Evolutionary conservation across 805 yeast genomes (phyloP), one percentile per base, ranked within the genome.

Genomic region (Candida ovalis): DNA sequence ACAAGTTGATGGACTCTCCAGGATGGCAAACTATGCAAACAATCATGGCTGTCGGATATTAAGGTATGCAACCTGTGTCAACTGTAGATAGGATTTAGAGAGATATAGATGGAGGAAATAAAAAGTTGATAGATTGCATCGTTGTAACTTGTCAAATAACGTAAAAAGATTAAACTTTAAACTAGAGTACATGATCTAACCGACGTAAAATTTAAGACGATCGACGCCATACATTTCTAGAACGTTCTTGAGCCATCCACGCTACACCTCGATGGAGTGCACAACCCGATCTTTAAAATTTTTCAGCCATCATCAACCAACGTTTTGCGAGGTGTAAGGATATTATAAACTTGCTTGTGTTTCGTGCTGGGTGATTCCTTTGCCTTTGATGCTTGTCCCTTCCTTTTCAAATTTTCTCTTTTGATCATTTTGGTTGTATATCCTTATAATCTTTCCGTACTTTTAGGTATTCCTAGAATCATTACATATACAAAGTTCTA

Each of bases 11-110:
- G 22, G 82, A 84, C 51, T 64, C 78, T 23, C 82, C 86, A 0
- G 94, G 94, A 1, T 89, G 96, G 96, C 86, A 83, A 73, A 86
- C 96, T 1, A 68, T 89, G 49, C 63, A 82, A 30, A 78, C 90
- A 36, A 80, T 81, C 39, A 35, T 62, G 10, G 49, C 47, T 19
- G 53, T 57, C 43, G 57, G 56, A 3, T 48, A 50, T 39, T 52
- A 23, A 37, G 10, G 15, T 21, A 17, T 22, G 21, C 17, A 42
- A 37, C 17, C 39, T 24, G 46, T n/a, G n/a, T n/a, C n/a, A n/a
- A n/a, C n/a, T n/a, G 40, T 19, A n/a, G 36, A 3, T 33, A 4
- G 28, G 28, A 30, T 30, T 12, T n/a, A 36, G 10, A 36, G 13
- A n/a, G n/a, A 32, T 9, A 41, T 17, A 19, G 18, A 28, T 19